Evolutionary conservation across 139 green algal genomes (phyloP), one percentile per base, ranked within the genome.

Genomic region (Micractinium sp.): DNA sequence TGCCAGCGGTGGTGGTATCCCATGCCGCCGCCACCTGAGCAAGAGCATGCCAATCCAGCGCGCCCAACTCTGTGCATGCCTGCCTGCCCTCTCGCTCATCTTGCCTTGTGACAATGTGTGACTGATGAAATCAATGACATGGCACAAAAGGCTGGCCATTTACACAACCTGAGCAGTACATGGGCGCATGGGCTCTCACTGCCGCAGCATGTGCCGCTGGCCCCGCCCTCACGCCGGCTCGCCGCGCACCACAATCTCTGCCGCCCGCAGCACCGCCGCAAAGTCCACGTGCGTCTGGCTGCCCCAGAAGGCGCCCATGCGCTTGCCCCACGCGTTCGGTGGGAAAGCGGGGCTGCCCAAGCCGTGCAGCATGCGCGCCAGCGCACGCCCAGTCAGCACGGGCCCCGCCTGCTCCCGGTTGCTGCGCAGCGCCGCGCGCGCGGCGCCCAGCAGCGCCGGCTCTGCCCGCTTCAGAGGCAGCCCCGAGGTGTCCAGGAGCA

Each of bases 301-400:
- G 23, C 93, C 93, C 92, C 92, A 97, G 74, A 93, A 94, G 16
- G 87, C 87, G 85, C 85, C 90, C 87, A 91, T 89, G 66, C 81
- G 83, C 82, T 95, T 95, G 86, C 80, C 79, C 94, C 94, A 97
- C 23, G 81, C 81, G 23, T 92, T 86, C 0, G 88, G 75, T 0
- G 96, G 95, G 74, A 94, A 95, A 53, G 93, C 94, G 13, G 96
- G 93, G 38, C 91, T 93, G 47, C 77, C 20, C n/a, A 97, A 80
- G 0, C 95, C 96, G 38, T 96, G 94, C 76, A 97, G 80, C 31
- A 97, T 92, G 33, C 95, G 89, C 2, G 95, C 95, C 2, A 97
- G 85, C 1, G 91, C 92, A 20, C 92, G 56, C 0, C 76, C 66
- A 0, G 60, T 53, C 67, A 93, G 78, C n/a, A 36, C 12, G 14